Conservation (phyloP, 768 basidiomycete species). For the Suillus fuscotomentosus region DNA sequence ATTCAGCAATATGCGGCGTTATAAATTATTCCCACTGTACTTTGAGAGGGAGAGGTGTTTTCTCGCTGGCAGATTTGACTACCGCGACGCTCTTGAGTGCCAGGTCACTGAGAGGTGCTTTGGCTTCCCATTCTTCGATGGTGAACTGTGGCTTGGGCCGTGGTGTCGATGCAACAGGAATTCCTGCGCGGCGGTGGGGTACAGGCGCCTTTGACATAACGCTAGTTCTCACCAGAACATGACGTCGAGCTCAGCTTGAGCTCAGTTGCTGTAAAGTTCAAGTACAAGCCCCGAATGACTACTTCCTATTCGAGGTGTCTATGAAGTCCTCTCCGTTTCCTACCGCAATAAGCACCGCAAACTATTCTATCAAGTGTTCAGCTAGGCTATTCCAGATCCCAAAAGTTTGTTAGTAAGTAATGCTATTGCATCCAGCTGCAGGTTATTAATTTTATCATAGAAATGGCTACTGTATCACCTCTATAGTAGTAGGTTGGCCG, state of each 20-base stretch:
- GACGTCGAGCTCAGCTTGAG: background rate
- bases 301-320: background rate
- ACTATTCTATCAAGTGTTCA: background rate
- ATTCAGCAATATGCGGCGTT: conserved; percentile 25
- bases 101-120: conserved; percentile 70
- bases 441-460: background rate
- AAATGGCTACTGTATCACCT: background rate
- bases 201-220: conserved; percentile 5
- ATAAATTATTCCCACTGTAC: conserved; percentile 40
- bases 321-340: background rate
- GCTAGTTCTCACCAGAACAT: conserved; percentile 5
- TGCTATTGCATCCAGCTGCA: background rate
- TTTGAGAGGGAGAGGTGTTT: conserved; percentile 68
- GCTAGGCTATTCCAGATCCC: background rate
- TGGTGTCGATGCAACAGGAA: conserved; percentile 23
- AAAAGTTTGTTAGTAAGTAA: background rate
- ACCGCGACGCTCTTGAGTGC: conserved; percentile 64
- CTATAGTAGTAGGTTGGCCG: no score
- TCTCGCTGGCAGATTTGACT: conserved; percentile 62
- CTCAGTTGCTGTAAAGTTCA: background rate
- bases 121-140: conserved; percentile 91
- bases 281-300: background rate
- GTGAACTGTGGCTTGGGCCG: conserved; percentile 50
- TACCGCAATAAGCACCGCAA: background rate
- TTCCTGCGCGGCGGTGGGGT: conserved; percentile 25